A percentile compares a stretch with the other conserved stretches of the same genome.
These are phyloP conservation scores for Metarhizium guizhouense DNA, from an alignment of 2,329 filamentous ascomycete species.

Conservation along the genomic window DNA sequence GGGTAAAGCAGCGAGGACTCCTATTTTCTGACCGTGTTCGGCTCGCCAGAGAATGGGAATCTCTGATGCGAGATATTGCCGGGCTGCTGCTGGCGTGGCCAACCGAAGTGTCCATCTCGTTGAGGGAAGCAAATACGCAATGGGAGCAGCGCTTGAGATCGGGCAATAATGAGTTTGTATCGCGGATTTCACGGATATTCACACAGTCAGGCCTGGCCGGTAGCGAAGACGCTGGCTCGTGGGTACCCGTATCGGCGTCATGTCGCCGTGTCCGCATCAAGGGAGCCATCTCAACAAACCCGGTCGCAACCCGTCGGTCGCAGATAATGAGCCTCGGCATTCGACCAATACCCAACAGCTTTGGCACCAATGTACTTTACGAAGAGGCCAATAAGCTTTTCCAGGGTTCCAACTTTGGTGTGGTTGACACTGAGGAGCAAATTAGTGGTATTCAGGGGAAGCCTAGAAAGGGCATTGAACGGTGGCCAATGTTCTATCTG, in stretches of 20 bases:
- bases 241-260: conserved; percentile 64
- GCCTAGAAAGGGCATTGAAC: conserved; percentile 59
- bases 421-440: conserved; percentile 37
- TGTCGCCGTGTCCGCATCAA: conserved; percentile 51
- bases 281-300: conserved; percentile 62
- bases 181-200: conserved; percentile 41
- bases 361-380: conserved; percentile 58
- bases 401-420: conserved; percentile 66
- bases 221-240: conserved; percentile 42
- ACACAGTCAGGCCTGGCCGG: conserved; percentile 56
- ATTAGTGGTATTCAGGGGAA: conserved; percentile 33
- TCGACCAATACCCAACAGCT: conserved; percentile 48
- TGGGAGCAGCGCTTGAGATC: conserved; percentile 29
- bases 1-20: conserved; percentile 68
- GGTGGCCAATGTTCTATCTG: conserved; percentile 87
- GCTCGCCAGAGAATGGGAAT: conserved; percentile 56
- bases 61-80: conserved; percentile 48
- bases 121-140: conserved; percentile 41
- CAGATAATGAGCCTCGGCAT: conserved; percentile 81
- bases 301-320: conserved; percentile 59
- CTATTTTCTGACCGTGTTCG: conserved; percentile 39
- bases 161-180: conserved; percentile 11
- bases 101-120: conserved; percentile 41
- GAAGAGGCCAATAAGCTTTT: conserved; percentile 74
- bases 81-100: conserved; percentile 65